These are phyloP conservation scores for Phytophthora fragariae DNA, from an alignment of 352 stramenopile genomes.

Conservation along the genomic window DNA sequence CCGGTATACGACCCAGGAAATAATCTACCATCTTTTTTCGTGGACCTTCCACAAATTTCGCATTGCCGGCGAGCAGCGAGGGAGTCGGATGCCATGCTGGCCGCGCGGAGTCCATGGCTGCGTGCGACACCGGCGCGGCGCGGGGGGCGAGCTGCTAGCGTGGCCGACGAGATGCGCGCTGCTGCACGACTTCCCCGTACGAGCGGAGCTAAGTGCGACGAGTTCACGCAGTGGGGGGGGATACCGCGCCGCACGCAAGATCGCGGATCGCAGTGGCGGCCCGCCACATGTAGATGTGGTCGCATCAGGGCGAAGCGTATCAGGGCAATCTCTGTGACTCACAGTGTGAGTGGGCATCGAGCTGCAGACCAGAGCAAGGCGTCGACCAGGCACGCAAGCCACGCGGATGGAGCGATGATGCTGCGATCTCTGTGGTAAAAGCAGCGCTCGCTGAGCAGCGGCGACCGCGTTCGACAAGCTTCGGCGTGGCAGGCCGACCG, in stretches of 20 bases:
- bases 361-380: background rate
- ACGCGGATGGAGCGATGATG: background rate
- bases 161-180: no score
- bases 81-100: constrained; percentile 9
- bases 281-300: no score
- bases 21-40: constrained; percentile 41
- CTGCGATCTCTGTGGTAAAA: background rate
- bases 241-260: background rate
- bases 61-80: background rate
- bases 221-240: background rate
- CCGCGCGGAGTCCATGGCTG: constrained; percentile 24
- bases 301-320: no score
- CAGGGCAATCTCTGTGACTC: no score
- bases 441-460: background rate
- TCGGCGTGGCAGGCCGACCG: constrained; percentile 2
- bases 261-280: background rate
- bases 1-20: no score
- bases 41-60: constrained; percentile 25
- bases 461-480: background rate
- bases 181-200: no score
- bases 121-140: constrained; percentile 29
- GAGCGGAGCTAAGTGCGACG: no score
- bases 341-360: no score
- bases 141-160: no score
- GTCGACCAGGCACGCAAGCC: background rate